phyloP scores from a whole-genome alignment of 768 basidiomycete genomes.

The Mycena chlorophos region DNA sequence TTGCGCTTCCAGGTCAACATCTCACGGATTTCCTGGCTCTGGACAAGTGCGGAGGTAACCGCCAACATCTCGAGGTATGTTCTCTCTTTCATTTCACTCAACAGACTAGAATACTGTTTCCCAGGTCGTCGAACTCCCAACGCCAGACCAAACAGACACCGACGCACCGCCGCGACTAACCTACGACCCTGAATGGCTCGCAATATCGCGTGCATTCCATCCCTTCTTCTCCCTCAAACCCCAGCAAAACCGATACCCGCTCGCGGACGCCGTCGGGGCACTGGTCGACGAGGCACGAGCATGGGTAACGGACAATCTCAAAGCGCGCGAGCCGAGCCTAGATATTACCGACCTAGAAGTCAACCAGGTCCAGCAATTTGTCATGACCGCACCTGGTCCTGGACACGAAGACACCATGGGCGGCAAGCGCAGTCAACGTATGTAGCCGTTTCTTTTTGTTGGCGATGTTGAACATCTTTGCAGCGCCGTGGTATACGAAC shows the following conservation, averaged over 20 bases:
- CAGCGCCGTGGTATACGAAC: conserved; percentile 81
- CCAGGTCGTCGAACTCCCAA: conserved; percentile 72
- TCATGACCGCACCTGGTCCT: conserved; percentile 63
- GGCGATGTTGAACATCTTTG: conserved; percentile 8
- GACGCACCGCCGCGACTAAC: conserved; percentile 42
- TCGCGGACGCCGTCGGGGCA: conserved; percentile 49
- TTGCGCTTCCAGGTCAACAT: conserved; percentile 10
- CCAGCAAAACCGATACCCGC: conserved; percentile 61
- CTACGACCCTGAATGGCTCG: conserved; percentile 93
- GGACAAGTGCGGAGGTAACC: conserved; percentile 81
- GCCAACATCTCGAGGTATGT: conserved; percentile 78
- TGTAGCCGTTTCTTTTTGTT: conserved; percentile 23
- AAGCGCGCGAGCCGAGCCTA: conserved; percentile 24
- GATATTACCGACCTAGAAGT: conserved; percentile 40
- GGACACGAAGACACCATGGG: conserved; percentile 36
- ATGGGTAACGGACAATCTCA: conserved; percentile 70
- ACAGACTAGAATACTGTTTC: not conserved
- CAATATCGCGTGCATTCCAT: conserved; percentile 86
- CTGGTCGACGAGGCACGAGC: conserved; percentile 61
- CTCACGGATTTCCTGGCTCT: conserved; percentile 78
- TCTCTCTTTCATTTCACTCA: not conserved
- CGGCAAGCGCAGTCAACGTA: conserved; percentile 33
- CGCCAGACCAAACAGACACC: not conserved
- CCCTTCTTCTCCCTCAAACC: conserved; percentile 64
- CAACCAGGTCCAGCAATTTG: conserved; percentile 64